Conservation (phyloP, 2,329 filamentous ascomycete species). For the Fusarium tjaetaba region DNA sequence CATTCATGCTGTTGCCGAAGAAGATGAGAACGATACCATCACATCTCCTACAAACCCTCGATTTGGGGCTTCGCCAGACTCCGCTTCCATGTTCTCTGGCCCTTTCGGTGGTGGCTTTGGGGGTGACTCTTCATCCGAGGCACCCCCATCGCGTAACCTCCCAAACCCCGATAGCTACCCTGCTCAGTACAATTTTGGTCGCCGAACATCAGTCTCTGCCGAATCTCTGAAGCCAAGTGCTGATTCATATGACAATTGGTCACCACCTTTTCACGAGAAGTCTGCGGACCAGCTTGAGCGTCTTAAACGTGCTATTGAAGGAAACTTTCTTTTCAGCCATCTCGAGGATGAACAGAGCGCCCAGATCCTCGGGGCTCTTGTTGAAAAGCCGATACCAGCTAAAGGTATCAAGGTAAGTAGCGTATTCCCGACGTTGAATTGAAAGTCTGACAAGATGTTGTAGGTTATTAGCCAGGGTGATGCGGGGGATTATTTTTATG, state of each 20-base stretch:
- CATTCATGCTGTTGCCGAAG: conserved; percentile 74
- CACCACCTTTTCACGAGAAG: conserved; percentile 86
- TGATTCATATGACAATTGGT: conserved; percentile 87
- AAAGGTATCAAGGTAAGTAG: conserved; percentile 77
- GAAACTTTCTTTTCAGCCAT: conserved; percentile 94
- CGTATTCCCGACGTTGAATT: neutral
- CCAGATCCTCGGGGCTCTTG: conserved; percentile 87
- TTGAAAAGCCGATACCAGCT: conserved; percentile 94
- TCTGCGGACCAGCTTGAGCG: conserved; percentile 81
- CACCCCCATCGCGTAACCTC: conserved; percentile 57
- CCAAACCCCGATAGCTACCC: conserved; percentile 78
- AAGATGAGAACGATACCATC: conserved; percentile 81
- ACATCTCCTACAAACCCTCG: conserved; percentile 76
- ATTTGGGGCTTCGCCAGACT: conserved; percentile 59
- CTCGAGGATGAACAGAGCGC: conserved; percentile 91
- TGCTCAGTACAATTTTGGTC: conserved; percentile 90
- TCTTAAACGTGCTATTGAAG: conserved; percentile 81
- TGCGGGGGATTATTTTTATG: conserved; percentile 96
- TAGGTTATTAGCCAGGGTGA: conserved; percentile 96
- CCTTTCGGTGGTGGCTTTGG: conserved; percentile 58
- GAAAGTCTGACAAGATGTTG: conserved; percentile 37
- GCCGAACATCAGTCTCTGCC: conserved; percentile 94
- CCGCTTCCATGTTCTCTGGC: conserved; percentile 54
- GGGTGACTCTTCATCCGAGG: conserved; percentile 59
- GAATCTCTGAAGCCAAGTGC: conserved; percentile 93